Evolutionary conservation across 257 asterid genomes (phyloP).

Genomic region (Plantago ovata): DNA sequence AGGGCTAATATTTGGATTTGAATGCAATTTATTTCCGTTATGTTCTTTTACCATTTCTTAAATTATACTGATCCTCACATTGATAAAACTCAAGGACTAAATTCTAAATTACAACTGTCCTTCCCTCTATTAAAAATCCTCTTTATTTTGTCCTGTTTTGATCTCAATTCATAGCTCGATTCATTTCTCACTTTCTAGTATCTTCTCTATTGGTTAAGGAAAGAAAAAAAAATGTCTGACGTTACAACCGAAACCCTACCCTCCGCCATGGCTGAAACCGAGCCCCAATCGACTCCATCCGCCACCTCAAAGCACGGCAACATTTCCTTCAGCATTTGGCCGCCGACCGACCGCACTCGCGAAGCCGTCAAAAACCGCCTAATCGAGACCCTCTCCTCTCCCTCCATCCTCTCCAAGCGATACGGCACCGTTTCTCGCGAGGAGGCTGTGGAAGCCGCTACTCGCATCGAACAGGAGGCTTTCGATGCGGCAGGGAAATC

Average conservation of each 20-base stretch:
- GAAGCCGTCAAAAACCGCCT: slow-evolving; percentile 77
- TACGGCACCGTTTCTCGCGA: slow-evolving; percentile 73
- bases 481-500: slow-evolving; percentile 42
- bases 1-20: too few species aligned
- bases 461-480: slow-evolving; percentile 69
- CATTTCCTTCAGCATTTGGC: slow-evolving; percentile 82
- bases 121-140: too few species aligned
- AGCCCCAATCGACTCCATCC: slow-evolving; percentile 5
- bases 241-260: background rate
- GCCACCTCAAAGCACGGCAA: slow-evolving; percentile 17
- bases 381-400: slow-evolving; percentile 66
- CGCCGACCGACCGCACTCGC: slow-evolving; percentile 82
- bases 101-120: too few species aligned
- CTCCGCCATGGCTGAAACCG: slow-evolving; percentile 32
- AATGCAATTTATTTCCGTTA: too few species aligned
- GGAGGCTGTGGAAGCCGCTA: slow-evolving; percentile 65
- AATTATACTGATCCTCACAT: too few species aligned
- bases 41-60: too few species aligned
- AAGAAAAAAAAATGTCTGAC: slow-evolving; percentile 12
- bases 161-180: background rate
- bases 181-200: background rate
- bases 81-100: too few species aligned
- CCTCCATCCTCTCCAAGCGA: slow-evolving; percentile 73
- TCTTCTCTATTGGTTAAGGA: background rate
- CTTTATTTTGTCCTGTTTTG: too few species aligned